These are phyloP conservation scores for Pichia sporocuriosa DNA, from an alignment of 805 yeast genomes.

Conservation along the genomic window DNA sequence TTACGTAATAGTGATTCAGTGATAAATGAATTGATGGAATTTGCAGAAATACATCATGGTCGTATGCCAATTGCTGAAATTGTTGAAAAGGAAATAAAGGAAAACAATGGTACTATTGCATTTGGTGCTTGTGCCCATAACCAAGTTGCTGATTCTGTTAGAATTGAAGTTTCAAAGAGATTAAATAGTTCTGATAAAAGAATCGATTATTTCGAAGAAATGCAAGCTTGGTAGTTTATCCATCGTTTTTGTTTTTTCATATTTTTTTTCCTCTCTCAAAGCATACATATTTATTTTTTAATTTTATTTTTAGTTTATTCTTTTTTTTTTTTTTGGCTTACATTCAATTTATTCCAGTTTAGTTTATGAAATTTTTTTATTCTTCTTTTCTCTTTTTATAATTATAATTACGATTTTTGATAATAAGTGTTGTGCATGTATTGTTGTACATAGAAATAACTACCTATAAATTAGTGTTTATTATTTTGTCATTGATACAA, in stretches of 20 bases:
- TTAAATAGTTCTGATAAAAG: constrained; percentile 12
- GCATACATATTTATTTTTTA: too few species aligned
- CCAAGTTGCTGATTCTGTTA: constrained; percentile 31
- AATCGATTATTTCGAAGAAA: constrained; percentile 31
- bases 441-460: too few species aligned
- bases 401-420: too few species aligned
- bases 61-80: constrained; percentile 35
- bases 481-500: too few species aligned
- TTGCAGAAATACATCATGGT: constrained; percentile 38
- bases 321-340: background rate
- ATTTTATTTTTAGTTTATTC: too few species aligned
- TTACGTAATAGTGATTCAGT: background rate
- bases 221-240: constrained; percentile 28
- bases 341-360: background rate
- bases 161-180: constrained; percentile 20
- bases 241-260: background rate
- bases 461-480: too few species aligned
- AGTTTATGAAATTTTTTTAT: too few species aligned
- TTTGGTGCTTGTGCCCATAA: constrained; percentile 46
- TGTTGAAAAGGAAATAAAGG: constrained; percentile 32
- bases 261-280: background rate
- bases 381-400: too few species aligned
- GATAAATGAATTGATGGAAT: constrained; percentile 7
- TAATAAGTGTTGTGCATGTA: too few species aligned
- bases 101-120: constrained; percentile 36